Evolutionary conservation across 345 rosid species (phyloP).

Genomic region (Luvunga scandens): DNA sequence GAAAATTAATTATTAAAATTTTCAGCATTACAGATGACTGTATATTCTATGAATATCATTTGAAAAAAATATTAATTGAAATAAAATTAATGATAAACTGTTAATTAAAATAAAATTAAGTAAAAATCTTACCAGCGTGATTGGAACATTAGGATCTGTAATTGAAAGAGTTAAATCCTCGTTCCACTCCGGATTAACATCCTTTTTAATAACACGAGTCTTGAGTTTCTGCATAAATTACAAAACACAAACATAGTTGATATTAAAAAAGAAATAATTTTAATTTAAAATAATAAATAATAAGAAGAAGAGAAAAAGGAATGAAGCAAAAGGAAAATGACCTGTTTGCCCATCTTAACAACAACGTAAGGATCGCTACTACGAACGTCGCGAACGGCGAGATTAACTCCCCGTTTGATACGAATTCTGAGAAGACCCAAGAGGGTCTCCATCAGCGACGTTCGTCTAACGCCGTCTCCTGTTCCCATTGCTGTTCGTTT

Average conservation of each 20-base stretch:
- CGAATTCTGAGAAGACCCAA: conserved; percentile 76
- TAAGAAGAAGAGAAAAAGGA: background rate
- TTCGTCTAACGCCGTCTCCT: background rate
- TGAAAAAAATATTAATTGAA: too few species aligned
- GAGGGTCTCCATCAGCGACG: conserved; percentile 60
- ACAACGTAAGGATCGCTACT: conserved; percentile 94
- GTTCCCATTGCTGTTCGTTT: background rate
- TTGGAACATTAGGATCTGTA: conserved; percentile 52
- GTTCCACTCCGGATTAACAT: conserved; percentile 90
- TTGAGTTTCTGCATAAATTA: conserved; percentile 60
- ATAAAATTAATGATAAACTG: too few species aligned
- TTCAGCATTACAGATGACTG: background rate
- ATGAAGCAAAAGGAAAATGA: background rate
- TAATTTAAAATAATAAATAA: too few species aligned
- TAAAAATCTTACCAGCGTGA: conserved; percentile 52
- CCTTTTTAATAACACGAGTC: conserved; percentile 79
- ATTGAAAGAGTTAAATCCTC: conserved; percentile 89
- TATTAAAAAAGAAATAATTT: too few species aligned
- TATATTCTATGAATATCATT: too few species aligned
- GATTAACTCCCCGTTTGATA: conserved; percentile 78
- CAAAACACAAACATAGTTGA: too few species aligned
- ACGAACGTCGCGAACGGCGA: conserved; percentile 89
- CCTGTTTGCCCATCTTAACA: conserved; percentile 84
- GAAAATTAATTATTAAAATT: too few species aligned
- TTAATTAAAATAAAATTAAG: too few species aligned